These are phyloP conservation scores for Coemansia sp. DNA, from an alignment of 192 early-diverging fungal species.

Conservation along the genomic window DNA sequence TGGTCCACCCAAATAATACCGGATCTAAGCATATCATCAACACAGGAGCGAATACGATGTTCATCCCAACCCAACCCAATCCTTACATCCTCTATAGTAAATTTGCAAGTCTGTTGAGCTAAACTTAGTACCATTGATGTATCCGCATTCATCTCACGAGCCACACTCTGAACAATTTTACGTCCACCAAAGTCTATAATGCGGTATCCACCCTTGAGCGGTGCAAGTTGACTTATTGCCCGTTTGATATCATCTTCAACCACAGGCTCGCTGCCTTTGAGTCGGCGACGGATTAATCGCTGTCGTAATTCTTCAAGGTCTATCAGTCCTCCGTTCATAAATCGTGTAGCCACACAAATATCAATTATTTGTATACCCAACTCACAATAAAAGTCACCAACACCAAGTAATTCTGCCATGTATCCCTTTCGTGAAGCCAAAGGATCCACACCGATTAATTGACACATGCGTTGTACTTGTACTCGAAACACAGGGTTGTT, in stretches of 20 bases:
- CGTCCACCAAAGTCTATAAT: constrained; percentile 75
- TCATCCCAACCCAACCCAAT: constrained; percentile 36
- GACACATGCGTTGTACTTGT: constrained; percentile 93
- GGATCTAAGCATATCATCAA: constrained; percentile 47
- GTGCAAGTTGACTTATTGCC: constrained; percentile 79
- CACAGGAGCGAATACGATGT: constrained; percentile 30
- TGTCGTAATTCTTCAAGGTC: constrained; percentile 77
- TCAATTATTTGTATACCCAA: constrained; percentile 91
- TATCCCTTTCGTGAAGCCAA: constrained; percentile 94
- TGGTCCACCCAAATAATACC: constrained; percentile 50
- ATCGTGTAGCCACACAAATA: constrained; percentile 80
- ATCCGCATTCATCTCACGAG: constrained; percentile 85
- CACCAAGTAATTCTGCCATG: constrained; percentile 91
- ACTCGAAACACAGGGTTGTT: constrained; percentile 81
- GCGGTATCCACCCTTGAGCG: constrained; percentile 88
- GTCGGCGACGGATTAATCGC: constrained; percentile 67
- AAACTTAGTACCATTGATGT: constrained; percentile 65
- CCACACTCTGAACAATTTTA: constrained; percentile 85
- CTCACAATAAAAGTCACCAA: constrained; percentile 97
- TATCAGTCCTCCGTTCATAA: constrained; percentile 87
- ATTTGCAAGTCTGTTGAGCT: constrained; percentile 61
- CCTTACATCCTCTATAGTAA: constrained; percentile 31
- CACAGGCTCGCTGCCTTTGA: constrained; percentile 27
- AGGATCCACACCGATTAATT: constrained; percentile 91
- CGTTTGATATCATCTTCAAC: constrained; percentile 82